These are phyloP conservation scores for Linderniella brevidens DNA, from an alignment of 257 asterid species.

Conservation along the genomic window DNA sequence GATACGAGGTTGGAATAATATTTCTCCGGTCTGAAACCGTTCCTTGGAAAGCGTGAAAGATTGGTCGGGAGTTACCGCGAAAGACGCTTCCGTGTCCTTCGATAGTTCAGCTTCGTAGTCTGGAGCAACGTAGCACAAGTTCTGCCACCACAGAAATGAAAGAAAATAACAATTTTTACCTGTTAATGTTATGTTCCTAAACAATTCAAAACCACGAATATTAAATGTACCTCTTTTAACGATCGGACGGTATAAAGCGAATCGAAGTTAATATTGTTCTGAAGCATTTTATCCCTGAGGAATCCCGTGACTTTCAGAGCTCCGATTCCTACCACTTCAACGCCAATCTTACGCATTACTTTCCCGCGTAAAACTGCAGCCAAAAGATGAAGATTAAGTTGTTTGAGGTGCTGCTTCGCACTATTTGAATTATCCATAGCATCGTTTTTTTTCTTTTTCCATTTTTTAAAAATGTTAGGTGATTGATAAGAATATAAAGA, in stretches of 20 bases:
- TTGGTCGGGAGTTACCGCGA: constrained; percentile 41
- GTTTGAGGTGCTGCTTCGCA: no score
- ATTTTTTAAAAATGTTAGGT: neutral
- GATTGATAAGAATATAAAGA: neutral
- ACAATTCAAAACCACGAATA: no score
- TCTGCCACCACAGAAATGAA: constrained; percentile 29
- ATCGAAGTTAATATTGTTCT: constrained; percentile 47
- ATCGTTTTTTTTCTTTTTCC: no score
- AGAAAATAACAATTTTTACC: neutral
- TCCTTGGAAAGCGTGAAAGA: constrained; percentile 67
- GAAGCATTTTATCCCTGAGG: constrained; percentile 80
- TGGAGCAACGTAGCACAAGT: constrained; percentile 80
- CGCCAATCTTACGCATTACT: constrained; percentile 82
- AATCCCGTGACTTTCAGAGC: constrained; percentile 86
- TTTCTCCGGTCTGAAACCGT: constrained; percentile 93
- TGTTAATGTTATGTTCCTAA: no score
- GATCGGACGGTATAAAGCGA: constrained; percentile 90
- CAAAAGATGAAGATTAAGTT: no score
- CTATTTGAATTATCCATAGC: no score
- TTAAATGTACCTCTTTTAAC: constrained; percentile 54
- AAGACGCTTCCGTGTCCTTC: constrained; percentile 58
- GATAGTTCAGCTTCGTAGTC: constrained; percentile 83
- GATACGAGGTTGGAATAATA: constrained; percentile 74
- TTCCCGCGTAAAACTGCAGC: constrained; percentile 61
- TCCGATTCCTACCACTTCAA: constrained; percentile 76